Conservation (phyloP, 116 monocot species). For the Papilionanthe hybrid region DNA sequence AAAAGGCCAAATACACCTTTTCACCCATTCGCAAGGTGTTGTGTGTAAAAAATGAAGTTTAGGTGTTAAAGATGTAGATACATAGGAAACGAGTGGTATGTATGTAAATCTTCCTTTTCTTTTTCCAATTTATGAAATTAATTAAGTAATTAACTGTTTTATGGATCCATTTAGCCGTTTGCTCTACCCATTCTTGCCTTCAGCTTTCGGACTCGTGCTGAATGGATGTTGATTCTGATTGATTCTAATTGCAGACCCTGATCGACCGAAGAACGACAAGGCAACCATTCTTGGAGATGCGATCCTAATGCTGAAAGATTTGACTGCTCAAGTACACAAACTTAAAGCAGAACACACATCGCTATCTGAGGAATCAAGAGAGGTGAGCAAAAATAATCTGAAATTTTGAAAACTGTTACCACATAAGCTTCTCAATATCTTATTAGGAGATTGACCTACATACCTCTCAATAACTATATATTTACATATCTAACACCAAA, state of each 20-base stretch:
- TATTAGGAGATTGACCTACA: no score
- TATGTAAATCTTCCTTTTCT: no score
- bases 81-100: no score
- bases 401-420: neutral
- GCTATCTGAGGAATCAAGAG: slow-evolving; percentile 81
- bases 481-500: no score
- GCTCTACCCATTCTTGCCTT: neutral
- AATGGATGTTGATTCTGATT: neutral
- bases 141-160: neutral
- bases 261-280: slow-evolving; percentile 95
- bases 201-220: neutral
- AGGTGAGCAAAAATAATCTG: slow-evolving; percentile 33
- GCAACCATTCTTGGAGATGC: slow-evolving; percentile 84
- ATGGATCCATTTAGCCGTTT: neutral
- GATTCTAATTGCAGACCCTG: slow-evolving; percentile 55
- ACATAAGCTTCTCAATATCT: no score
- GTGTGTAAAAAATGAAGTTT: no score
- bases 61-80: no score
- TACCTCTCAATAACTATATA: no score
- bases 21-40: no score
- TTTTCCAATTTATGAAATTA: no score
- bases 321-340: slow-evolving; percentile 69
- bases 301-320: slow-evolving; percentile 84
- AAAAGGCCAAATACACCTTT: no score
- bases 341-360: slow-evolving; percentile 80